These are phyloP conservation scores for Fraxinus baroniana DNA, from an alignment of 305 asterid genomes.

Conservation along the genomic window DNA sequence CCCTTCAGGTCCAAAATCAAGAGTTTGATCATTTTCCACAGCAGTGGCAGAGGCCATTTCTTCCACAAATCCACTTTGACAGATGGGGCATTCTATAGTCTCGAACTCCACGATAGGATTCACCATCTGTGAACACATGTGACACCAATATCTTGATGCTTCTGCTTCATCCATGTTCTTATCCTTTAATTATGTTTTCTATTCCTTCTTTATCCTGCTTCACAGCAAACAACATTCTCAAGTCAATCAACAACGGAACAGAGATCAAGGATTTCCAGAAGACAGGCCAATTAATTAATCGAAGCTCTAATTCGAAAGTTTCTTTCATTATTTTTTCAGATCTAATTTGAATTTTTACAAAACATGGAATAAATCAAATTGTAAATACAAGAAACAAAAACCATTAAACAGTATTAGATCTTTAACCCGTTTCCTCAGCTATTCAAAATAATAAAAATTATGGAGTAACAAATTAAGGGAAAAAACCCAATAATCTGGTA, in stretches of 20 bases:
- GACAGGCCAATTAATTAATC: neutral
- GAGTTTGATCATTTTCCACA: conserved; percentile 30
- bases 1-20: conserved; percentile 47
- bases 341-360: neutral
- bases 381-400: neutral
- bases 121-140: conserved; percentile 67
- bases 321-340: neutral
- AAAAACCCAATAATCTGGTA: neutral
- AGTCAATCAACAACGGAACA: conserved; percentile 3
- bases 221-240: conserved; percentile 1
- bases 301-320: neutral
- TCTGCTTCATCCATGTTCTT: conserved; percentile 53
- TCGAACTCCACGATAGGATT: conserved; percentile 58
- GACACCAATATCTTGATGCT: conserved; percentile 65
- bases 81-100: conserved; percentile 65
- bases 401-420: neutral
- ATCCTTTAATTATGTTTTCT: conserved; percentile 5
- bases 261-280: neutral
- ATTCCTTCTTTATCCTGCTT: conserved; percentile 16
- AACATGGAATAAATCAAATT: neutral
- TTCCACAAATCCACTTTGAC: conserved; percentile 75
- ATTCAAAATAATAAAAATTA: neutral
- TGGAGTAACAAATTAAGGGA: neutral
- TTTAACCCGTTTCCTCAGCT: neutral
- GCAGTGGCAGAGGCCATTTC: conserved; percentile 52